Percentiles rank a stretch among this genome's conserved stretches.
phyloP scores from a whole-genome alignment of 2,329 filamentous ascomycete genomes.

The Aaosphaeria arxii region DNA sequence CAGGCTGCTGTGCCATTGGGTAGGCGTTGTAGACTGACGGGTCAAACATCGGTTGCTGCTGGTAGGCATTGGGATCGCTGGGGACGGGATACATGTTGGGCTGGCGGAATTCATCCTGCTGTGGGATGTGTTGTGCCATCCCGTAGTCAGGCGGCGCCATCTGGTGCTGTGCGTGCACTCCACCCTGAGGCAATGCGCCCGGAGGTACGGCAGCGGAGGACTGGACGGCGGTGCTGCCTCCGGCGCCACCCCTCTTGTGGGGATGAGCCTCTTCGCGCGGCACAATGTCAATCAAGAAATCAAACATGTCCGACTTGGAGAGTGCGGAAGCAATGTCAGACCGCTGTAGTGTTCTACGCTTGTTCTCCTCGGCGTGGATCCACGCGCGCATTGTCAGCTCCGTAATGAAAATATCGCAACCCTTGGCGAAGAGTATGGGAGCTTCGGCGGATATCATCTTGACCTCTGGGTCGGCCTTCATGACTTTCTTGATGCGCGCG shows the following conservation, averaged over 20 bases:
- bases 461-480: slow-evolving; percentile 98
- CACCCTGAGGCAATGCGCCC: slow-evolving; percentile 38
- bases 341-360: slow-evolving; percentile 88
- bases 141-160: slow-evolving; percentile 56
- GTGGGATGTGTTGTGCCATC: slow-evolving; percentile 57
- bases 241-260: slow-evolving; percentile 63
- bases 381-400: slow-evolving; percentile 98
- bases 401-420: slow-evolving; percentile 98
- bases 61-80: slow-evolving; percentile 69
- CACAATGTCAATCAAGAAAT: slow-evolving; percentile 98
- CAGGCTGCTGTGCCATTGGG: slow-evolving; percentile 79
- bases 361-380: slow-evolving; percentile 99
- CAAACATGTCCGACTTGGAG: slow-evolving; percentile 99
- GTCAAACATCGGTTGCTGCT: slow-evolving; percentile 77
- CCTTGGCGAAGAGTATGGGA: slow-evolving; percentile 96
- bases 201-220: slow-evolving; percentile 39
- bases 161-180: slow-evolving; percentile 47
- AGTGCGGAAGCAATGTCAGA: slow-evolving; percentile 95
- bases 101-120: slow-evolving; percentile 69
- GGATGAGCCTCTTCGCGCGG: slow-evolving; percentile 88
- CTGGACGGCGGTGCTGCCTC: slow-evolving; percentile 35
- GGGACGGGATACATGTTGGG: slow-evolving; percentile 78
- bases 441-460: slow-evolving; percentile 99
- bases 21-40: slow-evolving; percentile 81
- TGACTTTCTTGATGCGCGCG: slow-evolving; percentile 99